Percentiles rank a stretch among this genome's conserved stretches.
Conservation (phyloP, 2,329 filamentous ascomycete genomes). For the Claviceps quebecensis region DNA sequence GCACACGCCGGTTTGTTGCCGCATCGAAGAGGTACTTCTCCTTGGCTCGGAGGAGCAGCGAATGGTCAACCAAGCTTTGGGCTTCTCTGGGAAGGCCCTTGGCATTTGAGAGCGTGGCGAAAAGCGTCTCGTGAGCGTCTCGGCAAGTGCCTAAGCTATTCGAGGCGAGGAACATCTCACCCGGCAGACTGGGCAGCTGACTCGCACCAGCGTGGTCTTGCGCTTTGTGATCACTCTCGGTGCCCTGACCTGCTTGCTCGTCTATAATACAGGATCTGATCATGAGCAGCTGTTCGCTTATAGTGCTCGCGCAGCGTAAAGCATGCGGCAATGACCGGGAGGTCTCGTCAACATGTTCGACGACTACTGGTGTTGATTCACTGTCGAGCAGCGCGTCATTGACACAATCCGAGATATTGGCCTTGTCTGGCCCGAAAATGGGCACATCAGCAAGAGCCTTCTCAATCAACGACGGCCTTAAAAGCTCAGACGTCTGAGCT, state of each 20-base stretch:
- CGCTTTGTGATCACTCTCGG: slow-evolving; percentile 10
- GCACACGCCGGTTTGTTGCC: slow-evolving; percentile 49
- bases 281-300: slow-evolving; percentile 34
- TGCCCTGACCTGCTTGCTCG: slow-evolving; percentile 12
- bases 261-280: slow-evolving; percentile 27
- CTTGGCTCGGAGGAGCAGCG: slow-evolving; percentile 45
- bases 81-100: slow-evolving; percentile 35
- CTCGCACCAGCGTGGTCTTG: slow-evolving; percentile 10
- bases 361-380: slow-evolving; percentile 17
- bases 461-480: slow-evolving; percentile 41
- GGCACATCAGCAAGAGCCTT: slow-evolving; percentile 38
- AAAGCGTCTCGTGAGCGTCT: slow-evolving; percentile 42
- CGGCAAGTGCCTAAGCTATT: slow-evolving; percentile 33
- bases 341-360: slow-evolving; percentile 24
- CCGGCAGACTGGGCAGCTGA: slow-evolving; percentile 18
- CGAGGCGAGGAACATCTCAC: slow-evolving; percentile 24
- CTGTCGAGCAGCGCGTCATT: slow-evolving; percentile 25
- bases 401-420: slow-evolving; percentile 26
- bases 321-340: slow-evolving; percentile 23
- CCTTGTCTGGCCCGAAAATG: slow-evolving; percentile 41
- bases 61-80: slow-evolving; percentile 39
- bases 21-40: slow-evolving; percentile 53
- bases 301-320: slow-evolving; percentile 26
- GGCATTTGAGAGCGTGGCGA: slow-evolving; percentile 29
- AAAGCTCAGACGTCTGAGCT: slow-evolving; percentile 35